Conservation (phyloP, 202 grass and related monocot genomes). For the Bolboschoenoplectus hybrid region DNA sequence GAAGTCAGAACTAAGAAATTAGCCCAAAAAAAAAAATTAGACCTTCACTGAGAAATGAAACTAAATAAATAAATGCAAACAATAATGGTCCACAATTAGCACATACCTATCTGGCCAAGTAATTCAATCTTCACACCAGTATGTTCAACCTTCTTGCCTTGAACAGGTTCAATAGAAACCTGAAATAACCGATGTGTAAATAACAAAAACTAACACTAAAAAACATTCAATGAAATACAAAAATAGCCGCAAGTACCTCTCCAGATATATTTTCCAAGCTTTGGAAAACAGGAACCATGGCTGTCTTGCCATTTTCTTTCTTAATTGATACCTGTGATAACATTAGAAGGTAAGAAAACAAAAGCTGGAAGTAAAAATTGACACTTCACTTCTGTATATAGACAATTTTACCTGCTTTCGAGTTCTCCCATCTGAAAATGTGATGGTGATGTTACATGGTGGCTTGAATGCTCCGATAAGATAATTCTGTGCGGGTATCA, state of each 20-base stretch:
- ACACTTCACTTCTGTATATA: not conserved
- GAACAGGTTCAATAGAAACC: slow-evolving; percentile 78
- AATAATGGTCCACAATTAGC: not conserved
- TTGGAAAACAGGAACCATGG: slow-evolving; percentile 78
- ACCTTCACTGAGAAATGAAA: slow-evolving; percentile 36
- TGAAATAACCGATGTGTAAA: slow-evolving; percentile 36
- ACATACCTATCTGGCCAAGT: slow-evolving; percentile 83
- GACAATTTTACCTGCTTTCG: slow-evolving; percentile 64
- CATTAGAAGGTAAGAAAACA: slow-evolving; percentile 11
- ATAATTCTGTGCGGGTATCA: slow-evolving; percentile 54
- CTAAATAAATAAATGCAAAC: not conserved
- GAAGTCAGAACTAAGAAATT: slow-evolving; percentile 14
- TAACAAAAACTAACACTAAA: not conserved
- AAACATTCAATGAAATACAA: slow-evolving; percentile 2
- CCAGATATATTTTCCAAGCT: slow-evolving; percentile 83
- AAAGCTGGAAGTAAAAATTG: slow-evolving; percentile 8
- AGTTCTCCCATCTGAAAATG: slow-evolving; percentile 73
- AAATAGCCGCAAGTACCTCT: slow-evolving; percentile 57
- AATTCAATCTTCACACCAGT: slow-evolving; percentile 85
- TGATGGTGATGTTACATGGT: slow-evolving; percentile 77
- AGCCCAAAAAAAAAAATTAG: slow-evolving; percentile 5
- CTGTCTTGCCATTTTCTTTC: slow-evolving; percentile 83
- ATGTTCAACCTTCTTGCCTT: slow-evolving; percentile 84
- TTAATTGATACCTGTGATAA: slow-evolving; percentile 59
- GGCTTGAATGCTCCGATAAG: slow-evolving; percentile 87